Conservation (phyloP, 495 filamentous ascomycete species). For the Penicillium ochrochloron region DNA sequence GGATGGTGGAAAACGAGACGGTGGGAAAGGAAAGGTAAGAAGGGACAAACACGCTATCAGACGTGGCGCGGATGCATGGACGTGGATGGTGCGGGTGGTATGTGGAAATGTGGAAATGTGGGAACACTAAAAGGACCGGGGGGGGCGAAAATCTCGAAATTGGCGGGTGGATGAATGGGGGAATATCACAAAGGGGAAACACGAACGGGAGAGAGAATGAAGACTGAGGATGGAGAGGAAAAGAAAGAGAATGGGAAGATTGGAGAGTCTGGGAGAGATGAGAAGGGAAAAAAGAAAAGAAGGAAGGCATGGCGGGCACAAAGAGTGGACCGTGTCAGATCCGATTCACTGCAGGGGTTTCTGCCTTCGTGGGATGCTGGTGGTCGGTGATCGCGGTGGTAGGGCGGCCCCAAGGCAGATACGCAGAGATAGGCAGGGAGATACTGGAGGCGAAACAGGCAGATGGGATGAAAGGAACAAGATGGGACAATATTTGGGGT, state of each 20-base stretch:
- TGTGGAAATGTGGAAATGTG: conserved; percentile 19
- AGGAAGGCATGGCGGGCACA: conserved; percentile 27
- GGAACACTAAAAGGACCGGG: conserved; percentile 24
- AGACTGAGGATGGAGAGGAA: too few relatives aligned
- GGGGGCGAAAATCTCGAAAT: conserved; percentile 37
- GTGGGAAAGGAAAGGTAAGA: neutral
- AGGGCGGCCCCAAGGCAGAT: conserved; percentile 5
- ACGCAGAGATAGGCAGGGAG: neutral
- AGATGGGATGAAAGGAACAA: neutral
- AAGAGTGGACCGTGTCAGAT: conserved; percentile 40
- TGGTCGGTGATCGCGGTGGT: conserved; percentile 3
- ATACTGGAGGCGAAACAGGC: neutral
- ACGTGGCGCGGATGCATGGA: conserved; percentile 33
- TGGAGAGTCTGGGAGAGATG: neutral
- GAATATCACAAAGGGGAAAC: conserved; percentile 8
- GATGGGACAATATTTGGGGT: too few relatives aligned
- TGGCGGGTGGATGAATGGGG: conserved; percentile 21
- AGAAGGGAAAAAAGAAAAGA: conserved; percentile 25
- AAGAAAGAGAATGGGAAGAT: conserved; percentile 6
- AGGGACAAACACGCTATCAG: conserved; percentile 20
- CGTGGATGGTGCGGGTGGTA: conserved; percentile 25
- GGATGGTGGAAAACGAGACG: conserved; percentile 1
- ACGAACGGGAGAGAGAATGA: conserved; percentile 7
- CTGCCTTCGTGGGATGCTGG: conserved; percentile 10
- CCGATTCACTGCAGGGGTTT: conserved; percentile 38